These are phyloP conservation scores for Phytophthora cryptogea DNA, from an alignment of 352 stramenopile species.

Conservation along the genomic window DNA sequence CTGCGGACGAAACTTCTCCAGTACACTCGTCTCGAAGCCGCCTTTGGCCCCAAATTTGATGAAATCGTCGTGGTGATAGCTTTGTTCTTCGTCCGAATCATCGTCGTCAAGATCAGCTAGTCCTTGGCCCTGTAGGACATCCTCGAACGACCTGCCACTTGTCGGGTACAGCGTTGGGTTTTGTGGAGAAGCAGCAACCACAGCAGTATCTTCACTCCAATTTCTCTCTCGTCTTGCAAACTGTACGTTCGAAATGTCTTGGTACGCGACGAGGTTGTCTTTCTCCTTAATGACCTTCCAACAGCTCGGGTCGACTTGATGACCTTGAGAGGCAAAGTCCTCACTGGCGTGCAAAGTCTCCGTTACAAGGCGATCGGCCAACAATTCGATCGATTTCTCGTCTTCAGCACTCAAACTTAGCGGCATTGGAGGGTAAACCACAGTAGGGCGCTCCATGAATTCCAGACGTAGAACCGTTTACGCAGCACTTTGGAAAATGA, in stretches of 20 bases:
- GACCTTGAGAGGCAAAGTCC: slow-evolving; percentile 43
- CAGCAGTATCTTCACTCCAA: slow-evolving; percentile 43
- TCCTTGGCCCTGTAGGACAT: slow-evolving; percentile 5
- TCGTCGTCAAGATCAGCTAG: slow-evolving; percentile 24
- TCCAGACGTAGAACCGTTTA: background rate
- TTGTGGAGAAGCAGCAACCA: slow-evolving; percentile 30
- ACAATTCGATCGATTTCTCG: slow-evolving; percentile 35
- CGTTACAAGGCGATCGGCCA: slow-evolving; percentile 55
- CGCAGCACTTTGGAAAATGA: slow-evolving; percentile 16
- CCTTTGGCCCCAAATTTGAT: slow-evolving; percentile 34
- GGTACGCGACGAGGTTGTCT: slow-evolving; percentile 55
- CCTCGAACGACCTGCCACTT: slow-evolving; percentile 23
- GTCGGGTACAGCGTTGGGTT: slow-evolving; percentile 30
- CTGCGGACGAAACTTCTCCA: slow-evolving; percentile 38
- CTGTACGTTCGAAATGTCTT: slow-evolving; percentile 28
- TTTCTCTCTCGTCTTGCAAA: slow-evolving; percentile 26
- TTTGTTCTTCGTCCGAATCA: slow-evolving; percentile 26
- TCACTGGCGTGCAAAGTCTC: slow-evolving; percentile 59
- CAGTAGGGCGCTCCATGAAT: slow-evolving; percentile 16
- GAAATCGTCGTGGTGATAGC: slow-evolving; percentile 29
- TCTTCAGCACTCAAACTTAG: slow-evolving; percentile 49
- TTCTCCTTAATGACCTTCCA: slow-evolving; percentile 59
- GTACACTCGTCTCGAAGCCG: slow-evolving; percentile 31
- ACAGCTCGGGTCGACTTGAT: slow-evolving; percentile 31
- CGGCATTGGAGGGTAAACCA: slow-evolving; percentile 22